Conservation (phyloP, 208 protist species). For the Leishmania guyanensis region DNA sequence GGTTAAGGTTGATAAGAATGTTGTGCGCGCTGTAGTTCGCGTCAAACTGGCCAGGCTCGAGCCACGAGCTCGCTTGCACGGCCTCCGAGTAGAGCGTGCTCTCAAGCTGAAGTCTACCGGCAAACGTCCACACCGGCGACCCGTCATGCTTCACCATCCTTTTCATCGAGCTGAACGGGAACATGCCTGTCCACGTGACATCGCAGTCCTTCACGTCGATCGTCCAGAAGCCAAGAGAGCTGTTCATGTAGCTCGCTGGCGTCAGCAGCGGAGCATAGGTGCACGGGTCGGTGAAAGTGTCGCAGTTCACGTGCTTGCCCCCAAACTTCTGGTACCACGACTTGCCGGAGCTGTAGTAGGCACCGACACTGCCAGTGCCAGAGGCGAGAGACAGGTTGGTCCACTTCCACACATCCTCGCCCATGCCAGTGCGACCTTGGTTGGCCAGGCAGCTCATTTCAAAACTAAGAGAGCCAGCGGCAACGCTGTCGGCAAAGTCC, state of each 20-base stretch:
- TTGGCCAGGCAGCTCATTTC: slow-evolving; percentile 68
- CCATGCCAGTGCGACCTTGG: slow-evolving; percentile 57
- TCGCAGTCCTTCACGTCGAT: slow-evolving; percentile 83
- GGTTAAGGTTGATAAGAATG: slow-evolving; percentile 64
- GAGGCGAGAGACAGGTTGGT: slow-evolving; percentile 39
- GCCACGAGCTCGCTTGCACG: slow-evolving; percentile 70
- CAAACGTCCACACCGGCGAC: slow-evolving; percentile 54
- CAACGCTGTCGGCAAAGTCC: slow-evolving; percentile 50
- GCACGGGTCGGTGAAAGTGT: slow-evolving; percentile 78
- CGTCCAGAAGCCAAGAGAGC: slow-evolving; percentile 45
- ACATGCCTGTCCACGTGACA: slow-evolving; percentile 76
- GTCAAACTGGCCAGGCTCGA: slow-evolving; percentile 54
- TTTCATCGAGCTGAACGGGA: slow-evolving; percentile 53
- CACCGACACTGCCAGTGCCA: slow-evolving; percentile 57
- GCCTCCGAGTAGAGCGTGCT: slow-evolving; percentile 75
- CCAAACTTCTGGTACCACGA: slow-evolving; percentile 91
- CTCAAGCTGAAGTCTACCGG: slow-evolving; percentile 47
- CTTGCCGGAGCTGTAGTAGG: slow-evolving; percentile 53
- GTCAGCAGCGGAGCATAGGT: slow-evolving; percentile 81
- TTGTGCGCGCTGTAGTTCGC: slow-evolving; percentile 47
- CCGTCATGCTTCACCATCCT: slow-evolving; percentile 47
- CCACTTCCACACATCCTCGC: slow-evolving; percentile 80
- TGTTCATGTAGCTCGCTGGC: slow-evolving; percentile 45
- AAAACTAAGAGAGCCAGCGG: slow-evolving; percentile 52
- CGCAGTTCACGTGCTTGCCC: slow-evolving; percentile 78